Conservation (phyloP, 371 early-diverging fungal genomes). For the Mortierella sp. region DNA sequence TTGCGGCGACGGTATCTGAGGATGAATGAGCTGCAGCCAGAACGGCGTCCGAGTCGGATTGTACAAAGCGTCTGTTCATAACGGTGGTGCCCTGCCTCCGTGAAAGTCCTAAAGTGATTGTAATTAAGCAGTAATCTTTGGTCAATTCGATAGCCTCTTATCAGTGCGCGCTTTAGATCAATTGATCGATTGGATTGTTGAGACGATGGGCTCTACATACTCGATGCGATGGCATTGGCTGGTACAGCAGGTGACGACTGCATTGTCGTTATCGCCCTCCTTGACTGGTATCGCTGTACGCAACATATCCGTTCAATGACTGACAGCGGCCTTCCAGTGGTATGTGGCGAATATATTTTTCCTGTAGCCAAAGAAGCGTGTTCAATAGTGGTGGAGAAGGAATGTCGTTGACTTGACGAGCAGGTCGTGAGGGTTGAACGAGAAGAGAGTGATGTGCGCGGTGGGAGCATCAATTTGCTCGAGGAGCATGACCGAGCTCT, state of each 20-base stretch:
- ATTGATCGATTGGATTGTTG: neutral
- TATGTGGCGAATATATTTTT: neutral
- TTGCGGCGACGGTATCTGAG: neutral
- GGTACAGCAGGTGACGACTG: neutral
- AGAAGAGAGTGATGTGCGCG: neutral
- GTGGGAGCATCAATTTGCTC: conserved; percentile 13
- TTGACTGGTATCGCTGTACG: conserved; percentile 9
- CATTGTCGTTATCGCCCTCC: neutral
- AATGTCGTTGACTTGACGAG: neutral
- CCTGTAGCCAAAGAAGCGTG: neutral
- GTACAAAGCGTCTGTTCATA: neutral
- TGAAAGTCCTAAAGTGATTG: conserved; percentile 5
- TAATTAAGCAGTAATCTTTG: neutral
- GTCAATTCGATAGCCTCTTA: neutral
- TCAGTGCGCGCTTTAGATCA: neutral
- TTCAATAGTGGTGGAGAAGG: neutral
- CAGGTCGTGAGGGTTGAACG: neutral
- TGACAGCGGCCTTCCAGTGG: neutral
- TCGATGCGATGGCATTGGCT: neutral
- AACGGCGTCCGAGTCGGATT: neutral
- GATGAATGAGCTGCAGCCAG: neutral
- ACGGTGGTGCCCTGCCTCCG: neutral
- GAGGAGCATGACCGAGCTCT: conserved; percentile 36
- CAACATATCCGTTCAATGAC: neutral
- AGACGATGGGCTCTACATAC: neutral